A percentile compares a stretch with the other conserved stretches of the same genome.
These are phyloP conservation scores for Penicillium diatomitis DNA, from an alignment of 495 filamentous ascomycete species.

Conservation along the genomic window DNA sequence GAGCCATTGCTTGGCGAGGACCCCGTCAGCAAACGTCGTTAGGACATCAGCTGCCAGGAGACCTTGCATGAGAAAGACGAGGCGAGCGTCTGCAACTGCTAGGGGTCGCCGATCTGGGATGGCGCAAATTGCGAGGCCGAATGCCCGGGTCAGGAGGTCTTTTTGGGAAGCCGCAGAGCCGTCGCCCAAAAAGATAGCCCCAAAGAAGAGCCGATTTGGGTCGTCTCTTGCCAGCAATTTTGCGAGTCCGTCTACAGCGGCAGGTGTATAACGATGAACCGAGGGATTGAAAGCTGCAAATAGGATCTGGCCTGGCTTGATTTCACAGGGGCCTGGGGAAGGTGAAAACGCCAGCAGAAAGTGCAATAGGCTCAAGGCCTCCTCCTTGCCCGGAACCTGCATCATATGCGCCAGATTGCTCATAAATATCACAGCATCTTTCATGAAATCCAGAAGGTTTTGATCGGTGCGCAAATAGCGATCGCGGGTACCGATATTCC, in stretches of 20 bases:
- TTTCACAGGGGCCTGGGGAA: constrained; percentile 45
- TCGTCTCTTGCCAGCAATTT: constrained; percentile 91
- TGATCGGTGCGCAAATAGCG: constrained; percentile 68
- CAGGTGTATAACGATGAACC: constrained; percentile 79
- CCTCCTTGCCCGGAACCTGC: constrained; percentile 76
- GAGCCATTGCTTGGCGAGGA: constrained; percentile 74
- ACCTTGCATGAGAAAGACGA: constrained; percentile 81
- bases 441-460: constrained; percentile 93
- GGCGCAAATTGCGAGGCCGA: constrained; percentile 77
- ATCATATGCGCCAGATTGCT: constrained; percentile 78
- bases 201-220: constrained; percentile 78
- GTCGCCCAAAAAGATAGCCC: constrained; percentile 69
- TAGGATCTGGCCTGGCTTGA: constrained; percentile 48
- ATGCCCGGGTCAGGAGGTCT: constrained; percentile 80
- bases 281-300: constrained; percentile 74
- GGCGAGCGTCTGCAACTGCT: constrained; percentile 66
- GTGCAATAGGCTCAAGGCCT: constrained; percentile 76
- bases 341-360: constrained; percentile 89
- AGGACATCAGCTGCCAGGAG: constrained; percentile 87
- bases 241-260: constrained; percentile 80
- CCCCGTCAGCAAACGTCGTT: constrained; percentile 59
- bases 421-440: constrained; percentile 80
- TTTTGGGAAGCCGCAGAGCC: constrained; percentile 49
- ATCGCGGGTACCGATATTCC: constrained; percentile 82
- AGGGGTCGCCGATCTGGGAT: constrained; percentile 62